Conservation (phyloP, 2,329 filamentous ascomycete species). For the Hawksworthiomyces lignivorus region DNA sequence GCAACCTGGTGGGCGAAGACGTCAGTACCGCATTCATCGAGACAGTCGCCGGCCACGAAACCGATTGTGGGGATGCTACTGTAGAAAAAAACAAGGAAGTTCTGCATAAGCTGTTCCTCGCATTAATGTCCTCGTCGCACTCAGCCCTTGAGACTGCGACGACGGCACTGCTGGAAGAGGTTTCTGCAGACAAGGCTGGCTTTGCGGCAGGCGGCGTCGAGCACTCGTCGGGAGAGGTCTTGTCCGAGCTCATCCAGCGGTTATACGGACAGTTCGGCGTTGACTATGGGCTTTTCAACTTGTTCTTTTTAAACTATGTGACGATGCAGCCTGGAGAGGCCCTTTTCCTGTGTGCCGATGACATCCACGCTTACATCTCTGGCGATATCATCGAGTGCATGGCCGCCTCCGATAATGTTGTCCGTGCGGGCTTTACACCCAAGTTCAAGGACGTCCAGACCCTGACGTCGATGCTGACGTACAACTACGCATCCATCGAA, state of each 20-base stretch:
- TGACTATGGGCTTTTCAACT: slow-evolving; percentile 88
- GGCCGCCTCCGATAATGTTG: slow-evolving; percentile 97
- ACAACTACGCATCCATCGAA: slow-evolving; percentile 87
- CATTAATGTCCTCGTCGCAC: slow-evolving; percentile 70
- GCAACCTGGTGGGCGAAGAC: slow-evolving; percentile 58
- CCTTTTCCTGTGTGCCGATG: slow-evolving; percentile 91
- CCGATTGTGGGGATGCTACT: slow-evolving; percentile 27
- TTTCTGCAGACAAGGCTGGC: slow-evolving; percentile 45
- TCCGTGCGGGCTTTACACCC: slow-evolving; percentile 92
- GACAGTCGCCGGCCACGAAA: slow-evolving; percentile 38
- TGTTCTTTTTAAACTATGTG: slow-evolving; percentile 97
- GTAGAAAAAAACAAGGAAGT: slow-evolving; percentile 63
- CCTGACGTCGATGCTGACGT: slow-evolving; percentile 84
- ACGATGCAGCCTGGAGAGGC: slow-evolving; percentile 82
- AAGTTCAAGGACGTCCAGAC: slow-evolving; percentile 97
- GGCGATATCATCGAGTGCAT: slow-evolving; percentile 98
- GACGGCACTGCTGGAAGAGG: slow-evolving; percentile 62
- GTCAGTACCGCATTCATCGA: slow-evolving; percentile 51
- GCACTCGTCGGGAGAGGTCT: slow-evolving; percentile 59
- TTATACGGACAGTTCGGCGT: slow-evolving; percentile 77
- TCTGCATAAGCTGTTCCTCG: slow-evolving; percentile 66
- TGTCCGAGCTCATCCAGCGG: slow-evolving; percentile 69
- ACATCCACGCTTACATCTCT: slow-evolving; percentile 91
- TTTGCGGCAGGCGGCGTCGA: slow-evolving; percentile 68
- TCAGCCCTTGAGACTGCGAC: slow-evolving; percentile 57